A percentile compares a stretch with the other conserved stretches of the same genome.
These are phyloP conservation scores for Pyrenopolyporus hunteri DNA, from an alignment of 495 filamentous ascomycete genomes.

Conservation along the genomic window DNA sequence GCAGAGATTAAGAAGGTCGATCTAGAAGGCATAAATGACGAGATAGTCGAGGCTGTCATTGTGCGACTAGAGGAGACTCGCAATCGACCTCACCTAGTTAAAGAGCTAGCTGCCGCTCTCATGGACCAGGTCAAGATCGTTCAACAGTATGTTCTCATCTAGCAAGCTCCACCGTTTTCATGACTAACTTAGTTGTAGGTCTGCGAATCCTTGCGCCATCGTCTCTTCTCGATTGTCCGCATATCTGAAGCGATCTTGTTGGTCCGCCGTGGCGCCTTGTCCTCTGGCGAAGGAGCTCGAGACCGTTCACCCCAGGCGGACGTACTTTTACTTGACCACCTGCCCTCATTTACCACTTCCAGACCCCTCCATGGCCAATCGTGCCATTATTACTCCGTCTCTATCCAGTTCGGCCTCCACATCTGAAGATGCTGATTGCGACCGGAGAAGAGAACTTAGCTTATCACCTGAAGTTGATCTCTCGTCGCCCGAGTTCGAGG, in stretches of 20 bases:
- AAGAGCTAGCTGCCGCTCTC: constrained; percentile 87
- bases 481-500: constrained; percentile 84
- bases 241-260: constrained; percentile 83
- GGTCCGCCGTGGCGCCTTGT: constrained; percentile 81
- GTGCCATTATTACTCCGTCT: constrained; percentile 79
- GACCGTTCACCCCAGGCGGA: constrained; percentile 88
- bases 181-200: constrained; percentile 60
- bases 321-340: constrained; percentile 94
- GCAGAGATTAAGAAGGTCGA: constrained; percentile 67
- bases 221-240: constrained; percentile 88
- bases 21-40: constrained; percentile 88
- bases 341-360: constrained; percentile 82
- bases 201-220: constrained; percentile 92
- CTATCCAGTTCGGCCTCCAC: constrained; percentile 73
- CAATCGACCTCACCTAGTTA: constrained; percentile 91
- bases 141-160: constrained; percentile 74
- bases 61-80: constrained; percentile 89
- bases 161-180: neutral
- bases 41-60: constrained; percentile 92
- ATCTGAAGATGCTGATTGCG: constrained; percentile 72
- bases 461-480: constrained; percentile 94
- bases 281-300: constrained; percentile 92
- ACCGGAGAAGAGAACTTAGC: constrained; percentile 76
- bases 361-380: constrained; percentile 64
- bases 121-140: constrained; percentile 78